A percentile compares a stretch with the other conserved stretches of the same genome.
Evolutionary conservation across 2,329 filamentous ascomycete genomes (phyloP).

Genomic region (Cladophialophora chaetospira): DNA sequence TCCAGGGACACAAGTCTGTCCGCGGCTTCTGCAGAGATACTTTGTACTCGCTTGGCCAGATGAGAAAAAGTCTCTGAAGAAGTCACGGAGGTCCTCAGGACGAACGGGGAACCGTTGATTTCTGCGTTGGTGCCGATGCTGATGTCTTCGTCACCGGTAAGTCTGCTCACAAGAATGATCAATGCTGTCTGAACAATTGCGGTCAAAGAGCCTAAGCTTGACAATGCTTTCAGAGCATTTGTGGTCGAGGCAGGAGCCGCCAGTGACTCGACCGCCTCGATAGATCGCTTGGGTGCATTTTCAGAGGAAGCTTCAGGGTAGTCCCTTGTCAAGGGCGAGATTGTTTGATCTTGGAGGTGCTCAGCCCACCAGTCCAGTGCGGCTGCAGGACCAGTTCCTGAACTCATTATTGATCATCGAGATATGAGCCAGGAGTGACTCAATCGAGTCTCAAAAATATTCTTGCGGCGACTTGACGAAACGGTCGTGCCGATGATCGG

Average conservation of each 20-base stretch:
- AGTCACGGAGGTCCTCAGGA: slow-evolving; percentile 47
- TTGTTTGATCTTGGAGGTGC: slow-evolving; percentile 45
- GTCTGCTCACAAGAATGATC: slow-evolving; percentile 46
- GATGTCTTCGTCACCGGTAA: slow-evolving; percentile 54
- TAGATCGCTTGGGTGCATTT: slow-evolving; percentile 40
- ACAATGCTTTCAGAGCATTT: slow-evolving; percentile 43
- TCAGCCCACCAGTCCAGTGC: slow-evolving; percentile 47
- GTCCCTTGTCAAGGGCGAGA: slow-evolving; percentile 48
- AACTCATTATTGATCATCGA: slow-evolving; percentile 17
- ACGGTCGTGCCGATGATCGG: slow-evolving; percentile 5
- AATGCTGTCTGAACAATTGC: slow-evolving; percentile 48
- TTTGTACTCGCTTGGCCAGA: slow-evolving; percentile 44
- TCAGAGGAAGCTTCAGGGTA: slow-evolving; percentile 43
- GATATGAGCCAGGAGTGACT: background rate
- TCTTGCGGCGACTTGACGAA: slow-evolving; percentile 1
- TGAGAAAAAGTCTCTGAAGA: slow-evolving; percentile 44
- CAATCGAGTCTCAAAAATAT: slow-evolving; percentile 2
- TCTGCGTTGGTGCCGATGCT: slow-evolving; percentile 48
- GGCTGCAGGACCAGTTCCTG: slow-evolving; percentile 1
- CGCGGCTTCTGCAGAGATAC: slow-evolving; percentile 18
- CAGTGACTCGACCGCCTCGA: slow-evolving; percentile 48
- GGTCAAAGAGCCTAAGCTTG: slow-evolving; percentile 40
- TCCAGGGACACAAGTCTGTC: slow-evolving; percentile 21
- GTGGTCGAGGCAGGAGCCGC: slow-evolving; percentile 41
- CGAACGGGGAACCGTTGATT: slow-evolving; percentile 49